Percentiles rank a stretch among this genome's conserved stretches.
Evolutionary conservation across 2,329 filamentous ascomycete genomes (phyloP).

Genomic region (Teratosphaeria nubilosa): DNA sequence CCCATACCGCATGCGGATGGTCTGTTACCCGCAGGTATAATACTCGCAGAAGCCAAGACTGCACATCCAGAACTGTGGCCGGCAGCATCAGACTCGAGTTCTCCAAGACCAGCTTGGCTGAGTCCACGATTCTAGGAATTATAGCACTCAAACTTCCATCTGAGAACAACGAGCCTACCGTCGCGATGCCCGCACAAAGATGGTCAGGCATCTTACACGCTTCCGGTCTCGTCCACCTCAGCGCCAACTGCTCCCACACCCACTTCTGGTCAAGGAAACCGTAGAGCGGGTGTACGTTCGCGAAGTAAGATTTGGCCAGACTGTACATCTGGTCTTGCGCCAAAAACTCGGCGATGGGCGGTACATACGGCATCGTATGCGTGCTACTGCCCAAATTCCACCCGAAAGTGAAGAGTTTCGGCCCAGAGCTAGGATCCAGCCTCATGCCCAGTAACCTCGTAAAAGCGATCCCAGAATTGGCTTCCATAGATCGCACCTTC

Average conservation of each 20-base stretch:
- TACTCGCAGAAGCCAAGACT: constrained; percentile 44
- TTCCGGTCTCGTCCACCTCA: constrained; percentile 15
- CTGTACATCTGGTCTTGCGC: constrained; percentile 39
- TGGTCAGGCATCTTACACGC: constrained; percentile 18
- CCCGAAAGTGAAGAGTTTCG: constrained; percentile 45
- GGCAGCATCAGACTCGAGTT: constrained; percentile 24
- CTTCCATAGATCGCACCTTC: constrained; percentile 39
- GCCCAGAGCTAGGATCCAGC: constrained; percentile 44
- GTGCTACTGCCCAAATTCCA: constrained; percentile 40
- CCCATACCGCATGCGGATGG: constrained; percentile 46
- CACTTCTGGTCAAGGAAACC: constrained; percentile 36
- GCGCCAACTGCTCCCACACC: constrained; percentile 15
- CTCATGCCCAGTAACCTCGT: constrained; percentile 43
- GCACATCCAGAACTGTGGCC: constrained; percentile 33
- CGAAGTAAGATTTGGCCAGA: constrained; percentile 41
- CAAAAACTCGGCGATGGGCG: constrained; percentile 36
- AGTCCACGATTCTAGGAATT: constrained; percentile 19
- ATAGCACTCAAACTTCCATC: constrained; percentile 18
- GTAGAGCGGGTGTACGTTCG: constrained; percentile 44
- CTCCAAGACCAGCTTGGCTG: constrained; percentile 39
- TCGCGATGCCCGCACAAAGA: constrained; percentile 46
- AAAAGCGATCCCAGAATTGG: constrained; percentile 49
- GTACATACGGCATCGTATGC: constrained; percentile 10
- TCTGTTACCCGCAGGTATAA: constrained; percentile 45
- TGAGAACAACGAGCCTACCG: constrained; percentile 43